phyloP scores from a whole-genome alignment of 305 asterid genomes.

The Rubia peregrina region DNA sequence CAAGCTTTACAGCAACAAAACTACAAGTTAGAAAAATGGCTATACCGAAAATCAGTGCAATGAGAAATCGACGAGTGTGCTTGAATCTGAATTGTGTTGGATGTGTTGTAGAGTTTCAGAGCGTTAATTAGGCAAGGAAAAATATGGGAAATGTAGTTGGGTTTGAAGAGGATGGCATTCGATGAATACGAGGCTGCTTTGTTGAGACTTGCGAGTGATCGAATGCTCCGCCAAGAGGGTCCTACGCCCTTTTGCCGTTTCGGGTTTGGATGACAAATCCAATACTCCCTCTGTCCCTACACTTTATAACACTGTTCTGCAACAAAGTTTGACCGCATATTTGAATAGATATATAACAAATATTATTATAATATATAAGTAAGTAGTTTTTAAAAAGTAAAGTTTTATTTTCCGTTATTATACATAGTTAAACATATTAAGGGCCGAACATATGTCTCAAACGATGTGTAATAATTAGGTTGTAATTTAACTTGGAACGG shows the following conservation, averaged over 20 bases:
- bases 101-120: background rate
- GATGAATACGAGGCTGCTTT: constrained; percentile 55
- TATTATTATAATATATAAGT: too few species aligned
- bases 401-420: too few species aligned
- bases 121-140: constrained; percentile 2
- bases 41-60: constrained; percentile 16
- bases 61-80: constrained; percentile 17
- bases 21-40: background rate
- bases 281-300: too few species aligned
- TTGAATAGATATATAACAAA: too few species aligned
- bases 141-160: constrained; percentile 6
- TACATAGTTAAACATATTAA: too few species aligned
- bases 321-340: too few species aligned
- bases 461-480: too few species aligned
- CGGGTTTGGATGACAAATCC: background rate
- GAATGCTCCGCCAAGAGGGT: background rate
- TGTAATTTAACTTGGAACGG: too few species aligned
- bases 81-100: background rate
- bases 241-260: background rate
- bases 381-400: too few species aligned
- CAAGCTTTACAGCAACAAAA: constrained; percentile 9
- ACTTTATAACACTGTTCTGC: too few species aligned
- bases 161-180: constrained; percentile 26
- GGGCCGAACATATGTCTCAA: too few species aligned
- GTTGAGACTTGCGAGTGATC: background rate